Evolutionary conservation across 768 basidiomycete genomes (phyloP).

Genomic region (Mycena crocata): DNA sequence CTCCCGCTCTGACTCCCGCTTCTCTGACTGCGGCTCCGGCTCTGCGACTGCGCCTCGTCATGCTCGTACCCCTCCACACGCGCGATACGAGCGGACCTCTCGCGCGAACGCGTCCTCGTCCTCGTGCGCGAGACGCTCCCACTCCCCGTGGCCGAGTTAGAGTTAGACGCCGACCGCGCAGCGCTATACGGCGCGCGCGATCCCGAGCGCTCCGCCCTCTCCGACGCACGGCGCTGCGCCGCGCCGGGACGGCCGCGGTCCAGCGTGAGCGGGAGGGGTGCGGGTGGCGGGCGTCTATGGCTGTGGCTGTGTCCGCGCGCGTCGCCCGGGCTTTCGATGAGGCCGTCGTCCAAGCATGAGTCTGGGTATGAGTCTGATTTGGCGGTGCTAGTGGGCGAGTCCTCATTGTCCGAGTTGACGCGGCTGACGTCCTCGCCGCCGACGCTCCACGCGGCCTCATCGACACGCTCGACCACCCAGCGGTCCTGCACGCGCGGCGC

Average conservation of each 20-base stretch:
- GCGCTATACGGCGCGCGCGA: conserved; percentile 28
- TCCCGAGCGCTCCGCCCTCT: conserved; percentile 23
- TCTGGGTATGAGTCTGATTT: not conserved
- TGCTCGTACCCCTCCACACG: not conserved
- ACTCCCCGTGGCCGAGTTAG: not conserved
- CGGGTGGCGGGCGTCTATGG: not conserved
- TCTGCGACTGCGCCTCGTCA: conserved; percentile 6
- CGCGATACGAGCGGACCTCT: conserved; percentile 3
- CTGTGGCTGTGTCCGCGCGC: not conserved
- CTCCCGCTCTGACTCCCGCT: no score
- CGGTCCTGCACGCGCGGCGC: conserved; percentile 69
- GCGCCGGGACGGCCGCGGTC: conserved; percentile 26
- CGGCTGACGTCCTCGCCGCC: conserved; percentile 60
- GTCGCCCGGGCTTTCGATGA: not conserved
- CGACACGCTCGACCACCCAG: conserved; percentile 87
- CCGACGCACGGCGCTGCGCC: conserved; percentile 13
- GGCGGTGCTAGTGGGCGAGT: not conserved
- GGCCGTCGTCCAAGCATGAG: not conserved
- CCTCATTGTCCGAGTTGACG: not conserved
- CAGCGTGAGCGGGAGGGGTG: not conserved
- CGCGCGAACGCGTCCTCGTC: not conserved
- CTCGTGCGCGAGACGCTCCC: not conserved
- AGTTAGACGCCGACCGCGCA: not conserved
- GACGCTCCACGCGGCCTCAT: conserved; percentile 83
- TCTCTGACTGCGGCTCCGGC: conserved; percentile 23